These are phyloP conservation scores for Lepidium didymum DNA, from an alignment of 345 rosid genomes.

Conservation along the genomic window DNA sequence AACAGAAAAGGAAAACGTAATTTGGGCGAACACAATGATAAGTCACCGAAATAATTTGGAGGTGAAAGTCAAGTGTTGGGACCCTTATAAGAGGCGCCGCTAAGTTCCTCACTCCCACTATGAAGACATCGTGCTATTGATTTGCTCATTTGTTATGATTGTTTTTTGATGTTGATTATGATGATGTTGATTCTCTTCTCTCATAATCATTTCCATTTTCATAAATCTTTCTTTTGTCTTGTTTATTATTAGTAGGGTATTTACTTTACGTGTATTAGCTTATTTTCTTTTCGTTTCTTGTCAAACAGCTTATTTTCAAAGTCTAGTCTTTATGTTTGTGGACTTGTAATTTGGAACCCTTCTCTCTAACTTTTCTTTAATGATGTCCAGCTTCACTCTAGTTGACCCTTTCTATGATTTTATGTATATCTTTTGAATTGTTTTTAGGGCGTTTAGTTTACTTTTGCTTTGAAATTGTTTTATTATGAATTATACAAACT, in stretches of 20 bases:
- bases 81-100: slow-evolving; percentile 21
- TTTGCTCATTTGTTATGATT: slow-evolving; percentile 25
- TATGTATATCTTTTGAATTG: not conserved
- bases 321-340: not conserved
- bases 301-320: slow-evolving; percentile 14
- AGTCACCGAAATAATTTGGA: slow-evolving; percentile 3
- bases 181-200: slow-evolving; percentile 16
- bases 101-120: slow-evolving; percentile 24
- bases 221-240: slow-evolving; percentile 17
- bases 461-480: not conserved
- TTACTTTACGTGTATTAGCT: not conserved
- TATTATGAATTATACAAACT: not conserved
- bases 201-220: not conserved
- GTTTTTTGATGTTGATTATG: slow-evolving; percentile 12
- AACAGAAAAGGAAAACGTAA: too few species aligned
- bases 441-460: not conserved
- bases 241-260: not conserved
- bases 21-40: not conserved
- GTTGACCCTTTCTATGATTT: slow-evolving; percentile 14
- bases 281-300: too few species aligned
- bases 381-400: not conserved
- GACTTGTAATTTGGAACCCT: not conserved
- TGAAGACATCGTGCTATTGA: slow-evolving; percentile 20
- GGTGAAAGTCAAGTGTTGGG: slow-evolving; percentile 25
- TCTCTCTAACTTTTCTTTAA: not conserved